Base-by-base conservation (phyloP, 805 yeast species). In the Barnettozyma salicaria region DNA sequence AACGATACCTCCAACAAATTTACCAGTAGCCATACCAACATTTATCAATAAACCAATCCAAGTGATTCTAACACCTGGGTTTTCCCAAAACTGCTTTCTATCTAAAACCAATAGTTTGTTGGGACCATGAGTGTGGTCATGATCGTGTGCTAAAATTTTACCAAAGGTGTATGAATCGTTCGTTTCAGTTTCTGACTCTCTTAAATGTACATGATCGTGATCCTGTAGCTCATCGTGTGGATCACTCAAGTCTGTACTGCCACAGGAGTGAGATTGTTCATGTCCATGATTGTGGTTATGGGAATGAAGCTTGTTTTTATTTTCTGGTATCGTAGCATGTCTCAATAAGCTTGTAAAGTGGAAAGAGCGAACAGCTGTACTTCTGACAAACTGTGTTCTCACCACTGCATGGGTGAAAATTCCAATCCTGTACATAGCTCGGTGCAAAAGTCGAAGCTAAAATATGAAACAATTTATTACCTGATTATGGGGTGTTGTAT, bases 51-150 rank as follows among this genome's bases (percentile, higher is more conserved):
- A 68, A 0, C 98, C 98, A 35, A 90, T 67, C 85, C 95, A 83
- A 1, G 98, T 90, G 49, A 90, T 88, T 48, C 92, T 71, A 13
- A 87, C 95, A 10, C 95, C 96, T 3, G 96, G 95, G 54, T 87
- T 85, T 18, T 67, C 61, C 44, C 63, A 60, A 36, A 70, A 59
- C 34, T 70, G 64, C 37, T 65, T 72, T 45, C 63, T 64, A 54
- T 67, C 64, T 44, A 60, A 38, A 4, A 61, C 60, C 11, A 64
- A 44, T 35, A 63, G 42, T n/a, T 53, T 58, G 24, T 50, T 47
- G 16, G 56, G 58, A 3, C 55, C 56, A 37, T 59, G 61, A 4
- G 59, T 39, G 32, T 67, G 70, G 6, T 59, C 47, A 36, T 65
- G 70, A 7, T 59, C 59, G 33, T 56, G 56, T 6, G 43, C 43